Evolutionary conservation across 2,329 filamentous ascomycete genomes (phyloP).

Genomic region (Clonostachys sp.): DNA sequence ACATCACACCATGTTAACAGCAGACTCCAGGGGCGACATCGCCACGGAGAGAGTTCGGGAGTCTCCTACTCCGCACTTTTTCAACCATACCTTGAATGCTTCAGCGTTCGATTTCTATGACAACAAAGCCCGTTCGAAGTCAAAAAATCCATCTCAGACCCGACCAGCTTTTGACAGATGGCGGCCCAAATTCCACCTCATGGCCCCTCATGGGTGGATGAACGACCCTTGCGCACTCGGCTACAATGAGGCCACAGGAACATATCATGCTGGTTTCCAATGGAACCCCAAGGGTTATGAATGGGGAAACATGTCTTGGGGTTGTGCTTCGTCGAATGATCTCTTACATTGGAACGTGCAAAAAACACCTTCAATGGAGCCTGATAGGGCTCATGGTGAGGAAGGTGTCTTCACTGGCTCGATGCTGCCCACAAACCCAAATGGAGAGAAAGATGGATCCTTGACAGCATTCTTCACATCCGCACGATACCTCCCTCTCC

Average conservation of each 20-base stretch:
- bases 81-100: too few relatives aligned
- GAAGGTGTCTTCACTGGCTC: conserved; percentile 49
- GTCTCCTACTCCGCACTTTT: too few relatives aligned
- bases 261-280: conserved; percentile 50
- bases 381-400: conserved; percentile 36
- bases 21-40: too few relatives aligned
- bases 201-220: conserved; percentile 17
- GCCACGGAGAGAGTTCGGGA: too few relatives aligned
- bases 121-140: too few relatives aligned
- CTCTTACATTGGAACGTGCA: conserved; percentile 30
- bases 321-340: conserved; percentile 40
- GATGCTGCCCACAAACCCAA: conserved; percentile 38
- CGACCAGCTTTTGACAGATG: too few relatives aligned
- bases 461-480: conserved; percentile 27
- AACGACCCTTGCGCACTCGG: conserved; percentile 44
- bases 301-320: conserved; percentile 39
- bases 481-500: conserved; percentile 22
- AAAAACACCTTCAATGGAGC: conserved; percentile 27
- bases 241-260: conserved; percentile 38
- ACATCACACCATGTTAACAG: too few relatives aligned
- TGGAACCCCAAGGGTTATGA: conserved; percentile 31
- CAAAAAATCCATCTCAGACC: too few relatives aligned
- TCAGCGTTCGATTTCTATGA: too few relatives aligned
- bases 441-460: conserved; percentile 25
- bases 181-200: conserved; percentile 7